These are phyloP conservation scores for Annulohypoxylon stygium DNA, from an alignment of 495 filamentous ascomycete species.

Conservation along the genomic window DNA sequence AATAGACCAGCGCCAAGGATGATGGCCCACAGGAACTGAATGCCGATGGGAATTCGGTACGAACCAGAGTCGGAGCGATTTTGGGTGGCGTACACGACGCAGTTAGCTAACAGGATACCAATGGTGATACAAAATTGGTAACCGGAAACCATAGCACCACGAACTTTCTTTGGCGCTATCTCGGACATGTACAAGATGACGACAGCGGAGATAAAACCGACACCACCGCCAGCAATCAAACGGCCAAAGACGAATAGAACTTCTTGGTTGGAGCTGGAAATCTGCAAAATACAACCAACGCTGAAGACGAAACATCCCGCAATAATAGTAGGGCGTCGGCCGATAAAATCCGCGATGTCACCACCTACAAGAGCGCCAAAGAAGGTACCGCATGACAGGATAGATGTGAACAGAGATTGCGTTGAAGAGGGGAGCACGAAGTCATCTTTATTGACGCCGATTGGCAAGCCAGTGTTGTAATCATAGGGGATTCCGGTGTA, in stretches of 20 bases:
- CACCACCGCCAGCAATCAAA: slow-evolving; percentile 73
- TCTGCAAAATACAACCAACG: slow-evolving; percentile 71
- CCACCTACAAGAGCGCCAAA: slow-evolving; percentile 74
- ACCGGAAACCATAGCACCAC: slow-evolving; percentile 75
- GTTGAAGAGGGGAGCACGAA: slow-evolving; percentile 63
- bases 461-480: slow-evolving; percentile 59
- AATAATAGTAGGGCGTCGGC: slow-evolving; percentile 72
- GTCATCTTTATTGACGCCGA: slow-evolving; percentile 41
- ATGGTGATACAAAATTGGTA: slow-evolving; percentile 82
- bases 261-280: slow-evolving; percentile 69
- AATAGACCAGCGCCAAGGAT: slow-evolving; percentile 69
- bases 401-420: slow-evolving; percentile 73
- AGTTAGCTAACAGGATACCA: slow-evolving; percentile 74
- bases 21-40: slow-evolving; percentile 77
- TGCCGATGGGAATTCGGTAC: slow-evolving; percentile 77
- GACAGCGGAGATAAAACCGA: slow-evolving; percentile 67
- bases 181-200: slow-evolving; percentile 81
- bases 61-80: slow-evolving; percentile 70
- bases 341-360: slow-evolving; percentile 72
- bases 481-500: slow-evolving; percentile 59
- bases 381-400: slow-evolving; percentile 76
- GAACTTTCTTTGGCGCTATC: slow-evolving; percentile 72
- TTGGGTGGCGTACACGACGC: slow-evolving; percentile 74
- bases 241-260: slow-evolving; percentile 74
- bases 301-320: slow-evolving; percentile 69